Conservation (phyloP, 2,329 filamentous ascomycete species). For the Aspergillus fischeri region DNA sequence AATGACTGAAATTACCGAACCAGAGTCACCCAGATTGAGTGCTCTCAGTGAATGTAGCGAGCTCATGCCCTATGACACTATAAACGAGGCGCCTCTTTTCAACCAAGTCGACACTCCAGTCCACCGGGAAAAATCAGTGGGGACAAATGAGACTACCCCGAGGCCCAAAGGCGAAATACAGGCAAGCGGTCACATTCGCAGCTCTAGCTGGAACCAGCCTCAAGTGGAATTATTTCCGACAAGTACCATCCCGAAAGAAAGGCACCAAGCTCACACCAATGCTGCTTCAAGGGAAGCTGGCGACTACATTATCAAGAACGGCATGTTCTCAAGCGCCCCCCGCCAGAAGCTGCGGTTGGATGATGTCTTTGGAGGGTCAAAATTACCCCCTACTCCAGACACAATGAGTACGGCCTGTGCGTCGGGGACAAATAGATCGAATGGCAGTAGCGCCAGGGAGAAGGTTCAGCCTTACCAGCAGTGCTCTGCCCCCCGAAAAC, state of each 20-base stretch:
- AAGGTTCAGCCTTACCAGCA: slow-evolving; percentile 23
- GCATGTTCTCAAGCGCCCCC: slow-evolving; percentile 21
- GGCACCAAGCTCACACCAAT: slow-evolving; percentile 16
- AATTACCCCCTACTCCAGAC: slow-evolving; percentile 40
- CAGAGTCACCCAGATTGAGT: slow-evolving; percentile 39
- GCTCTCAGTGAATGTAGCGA: slow-evolving; percentile 45
- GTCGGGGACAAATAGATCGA: slow-evolving; percentile 28
- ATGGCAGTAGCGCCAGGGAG: slow-evolving; percentile 30
- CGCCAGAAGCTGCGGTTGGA: slow-evolving; percentile 27
- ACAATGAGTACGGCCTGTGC: slow-evolving; percentile 41
- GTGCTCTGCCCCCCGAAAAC: slow-evolving; percentile 15
- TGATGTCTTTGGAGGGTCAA: slow-evolving; percentile 30
- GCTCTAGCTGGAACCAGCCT: slow-evolving; percentile 32
- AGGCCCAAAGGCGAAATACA: slow-evolving; percentile 10
- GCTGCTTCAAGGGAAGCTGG: slow-evolving; percentile 17
- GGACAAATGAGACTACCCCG: slow-evolving; percentile 15
- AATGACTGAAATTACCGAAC: slow-evolving; percentile 29
- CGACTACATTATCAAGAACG: slow-evolving; percentile 19
- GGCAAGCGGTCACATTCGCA: slow-evolving; percentile 21
- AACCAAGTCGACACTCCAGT: slow-evolving; percentile 28
- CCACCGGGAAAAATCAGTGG: slow-evolving; percentile 14
- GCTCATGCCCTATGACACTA: slow-evolving; percentile 30
- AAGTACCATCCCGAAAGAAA: slow-evolving; percentile 15
- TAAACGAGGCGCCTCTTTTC: slow-evolving; percentile 14
- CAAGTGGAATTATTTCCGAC: slow-evolving; percentile 13